These are phyloP conservation scores for Botrytis deweyae DNA, from an alignment of 2,329 filamentous ascomycete species.

Conservation along the genomic window DNA sequence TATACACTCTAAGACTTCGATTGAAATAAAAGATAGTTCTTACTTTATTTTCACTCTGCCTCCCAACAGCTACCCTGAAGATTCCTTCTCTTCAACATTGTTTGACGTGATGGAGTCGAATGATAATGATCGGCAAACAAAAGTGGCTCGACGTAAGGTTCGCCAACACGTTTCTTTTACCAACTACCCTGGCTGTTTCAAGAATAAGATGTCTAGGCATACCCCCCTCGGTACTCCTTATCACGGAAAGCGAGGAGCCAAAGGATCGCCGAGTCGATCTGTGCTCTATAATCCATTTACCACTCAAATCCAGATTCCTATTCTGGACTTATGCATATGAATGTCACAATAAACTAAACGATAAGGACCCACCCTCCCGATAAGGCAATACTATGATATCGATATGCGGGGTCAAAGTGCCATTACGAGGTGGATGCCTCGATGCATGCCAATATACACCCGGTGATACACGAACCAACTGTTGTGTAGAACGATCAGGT, in stretches of 20 bases:
- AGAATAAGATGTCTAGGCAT: background rate
- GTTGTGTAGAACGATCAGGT: background rate
- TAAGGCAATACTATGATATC: background rate
- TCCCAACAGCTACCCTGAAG: background rate
- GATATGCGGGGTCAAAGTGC: slow-evolving; percentile 10
- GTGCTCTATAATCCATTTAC: background rate
- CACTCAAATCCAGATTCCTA: slow-evolving; percentile 3
- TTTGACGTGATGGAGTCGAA: background rate
- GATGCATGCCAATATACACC: background rate
- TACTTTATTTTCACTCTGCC: too few species aligned
- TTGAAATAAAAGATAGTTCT: background rate
- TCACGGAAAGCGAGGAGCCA: background rate
- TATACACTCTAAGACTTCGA: background rate
- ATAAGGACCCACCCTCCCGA: slow-evolving; percentile 10
- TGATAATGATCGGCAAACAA: too few species aligned
- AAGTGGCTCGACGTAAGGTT: background rate
- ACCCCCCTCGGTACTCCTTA: background rate
- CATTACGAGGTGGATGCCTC: slow-evolving; percentile 1
- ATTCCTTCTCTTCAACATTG: background rate
- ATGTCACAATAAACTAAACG: background rate
- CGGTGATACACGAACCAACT: slow-evolving; percentile 7
- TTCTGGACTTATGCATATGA: background rate
- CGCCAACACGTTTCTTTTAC: background rate
- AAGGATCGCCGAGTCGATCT: background rate
- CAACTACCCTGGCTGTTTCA: background rate